Base-by-base conservation (phyloP, 805 yeast genomes). In the Ogataea paraovalis region DNA sequence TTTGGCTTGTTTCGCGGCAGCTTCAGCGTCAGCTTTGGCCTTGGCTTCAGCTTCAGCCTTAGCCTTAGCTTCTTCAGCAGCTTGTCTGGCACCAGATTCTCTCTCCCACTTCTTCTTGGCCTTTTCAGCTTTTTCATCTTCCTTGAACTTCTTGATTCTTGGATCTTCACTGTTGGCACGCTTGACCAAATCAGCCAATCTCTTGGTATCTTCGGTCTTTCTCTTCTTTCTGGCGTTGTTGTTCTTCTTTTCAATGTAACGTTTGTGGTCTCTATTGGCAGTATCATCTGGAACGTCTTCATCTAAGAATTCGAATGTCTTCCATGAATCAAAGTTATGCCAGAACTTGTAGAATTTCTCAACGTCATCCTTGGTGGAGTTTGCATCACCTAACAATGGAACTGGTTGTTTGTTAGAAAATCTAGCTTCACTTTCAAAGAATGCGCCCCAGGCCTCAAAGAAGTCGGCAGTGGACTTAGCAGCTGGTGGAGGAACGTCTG, bases 221-320 rank as follows among this genome's bases (percentile, higher is more conserved):
- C 82, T 87, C 87, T 92, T 94, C 78, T 88, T 87, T 78, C 99
- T 87, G 49, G 95, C 88, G 58, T 96, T 90, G 71, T 87, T 82
- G 78, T 94, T 94, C 80, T 94, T 94, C 78, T 92, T 89, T 76
- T 94, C 99, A 59, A 91, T 85, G 78, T 89, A 87, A 75, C 99
- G 96, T 78, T 94, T 94, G 82, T 94, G 96, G 70, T 94, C 99
- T 80, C 99, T 90, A 83, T 94, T 94, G 52, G 96, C 87, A 48
- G 97, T 87, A 73, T 94, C 99, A 75, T 94, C 99, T 59, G 99
- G 99, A 64, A 91, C 97, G 67, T 94, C 99, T 77, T 94, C 99
- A 67, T 94, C 99, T 69, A 90, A 80, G 75, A 91, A 94, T 75
- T 94, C 99, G 67, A 94, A 94, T 42, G 96, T 78, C 78, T 96